Evolutionary conservation across 768 basidiomycete species (phyloP).

Genomic region (Mycena alexandri): DNA sequence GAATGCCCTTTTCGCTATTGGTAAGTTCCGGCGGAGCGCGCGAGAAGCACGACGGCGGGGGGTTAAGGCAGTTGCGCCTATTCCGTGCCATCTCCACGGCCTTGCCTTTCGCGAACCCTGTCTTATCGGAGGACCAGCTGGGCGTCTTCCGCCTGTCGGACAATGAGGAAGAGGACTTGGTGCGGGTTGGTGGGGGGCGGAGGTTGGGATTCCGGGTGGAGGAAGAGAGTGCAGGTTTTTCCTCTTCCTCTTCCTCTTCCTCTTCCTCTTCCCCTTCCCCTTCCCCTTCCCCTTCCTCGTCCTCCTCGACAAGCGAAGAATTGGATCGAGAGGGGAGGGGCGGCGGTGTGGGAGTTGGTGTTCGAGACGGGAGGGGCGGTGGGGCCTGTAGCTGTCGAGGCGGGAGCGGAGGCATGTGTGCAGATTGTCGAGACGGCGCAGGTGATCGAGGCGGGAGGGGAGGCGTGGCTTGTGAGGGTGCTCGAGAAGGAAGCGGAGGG

Average conservation of each 20-base stretch:
- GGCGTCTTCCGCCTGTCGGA: slow-evolving; percentile 13
- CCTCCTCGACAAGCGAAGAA: slow-evolving; percentile 23
- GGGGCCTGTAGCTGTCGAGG: slow-evolving; percentile 24
- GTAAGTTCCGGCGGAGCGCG: slow-evolving; percentile 17
- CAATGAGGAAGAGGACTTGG: slow-evolving; percentile 21
- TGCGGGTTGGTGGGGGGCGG: slow-evolving; percentile 33
- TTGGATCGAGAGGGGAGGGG: slow-evolving; percentile 28
- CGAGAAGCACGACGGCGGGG: slow-evolving; percentile 30
- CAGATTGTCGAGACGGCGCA: slow-evolving; percentile 22
- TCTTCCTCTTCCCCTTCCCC: slow-evolving; percentile 13
- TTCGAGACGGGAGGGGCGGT: slow-evolving; percentile 30
- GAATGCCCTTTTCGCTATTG: slow-evolving; percentile 18
- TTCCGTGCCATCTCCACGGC: slow-evolving; percentile 32
- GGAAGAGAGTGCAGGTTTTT: slow-evolving; percentile 17
- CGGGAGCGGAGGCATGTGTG: slow-evolving; percentile 25
- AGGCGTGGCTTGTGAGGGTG: slow-evolving; percentile 22
- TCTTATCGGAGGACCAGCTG: slow-evolving; percentile 30
- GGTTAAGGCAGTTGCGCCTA: slow-evolving; percentile 31
- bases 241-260: slow-evolving; percentile 11
- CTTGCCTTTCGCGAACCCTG: slow-evolving; percentile 32
- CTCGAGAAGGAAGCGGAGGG: slow-evolving; percentile 26
- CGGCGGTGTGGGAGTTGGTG: slow-evolving; percentile 19
- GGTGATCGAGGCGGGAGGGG: slow-evolving; percentile 28
- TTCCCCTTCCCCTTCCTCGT: background rate
- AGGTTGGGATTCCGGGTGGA: slow-evolving; percentile 27